phyloP scores from a whole-genome alignment of 306 rosid species.

The Cicer judaicum region DNA sequence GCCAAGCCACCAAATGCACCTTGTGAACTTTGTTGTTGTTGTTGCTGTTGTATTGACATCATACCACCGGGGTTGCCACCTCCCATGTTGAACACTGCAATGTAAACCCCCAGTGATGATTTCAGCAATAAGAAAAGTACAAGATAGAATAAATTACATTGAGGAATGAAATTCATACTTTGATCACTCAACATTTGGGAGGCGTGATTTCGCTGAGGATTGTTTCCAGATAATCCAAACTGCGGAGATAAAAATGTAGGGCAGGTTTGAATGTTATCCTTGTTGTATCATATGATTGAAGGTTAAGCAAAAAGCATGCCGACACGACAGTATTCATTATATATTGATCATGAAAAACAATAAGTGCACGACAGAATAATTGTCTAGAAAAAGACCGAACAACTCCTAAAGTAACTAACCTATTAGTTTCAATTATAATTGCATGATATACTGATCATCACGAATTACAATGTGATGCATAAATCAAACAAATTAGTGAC shows the following conservation, averaged over 20 bases:
- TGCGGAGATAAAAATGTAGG: conserved; percentile 44
- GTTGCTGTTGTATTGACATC: conserved; percentile 75
- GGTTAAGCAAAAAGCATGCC: conserved; percentile 26
- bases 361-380: not conserved
- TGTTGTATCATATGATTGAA: conserved; percentile 4
- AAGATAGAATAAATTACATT: conserved; percentile 32
- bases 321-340: conserved; percentile 17
- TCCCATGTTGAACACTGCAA: conserved; percentile 90
- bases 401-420: not conserved
- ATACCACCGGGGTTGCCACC: conserved; percentile 70
- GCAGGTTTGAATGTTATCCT: conserved; percentile 36
- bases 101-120: conserved; percentile 21
- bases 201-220: conserved; percentile 80
- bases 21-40: conserved; percentile 68
- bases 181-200: conserved; percentile 86
- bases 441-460: not conserved
- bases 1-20: conserved; percentile 77
- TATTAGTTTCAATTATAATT: conserved; percentile 10
- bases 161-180: conserved; percentile 57
- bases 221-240: conserved; percentile 79
- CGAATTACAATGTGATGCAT: not conserved
- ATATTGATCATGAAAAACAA: conserved; percentile 25
- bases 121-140: conserved; percentile 26
- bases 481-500: conserved; percentile 28
- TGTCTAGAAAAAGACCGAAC: conserved; percentile 18